phyloP scores from a whole-genome alignment of 768 basidiomycete genomes.

The Cystobasidium ongulense region DNA sequence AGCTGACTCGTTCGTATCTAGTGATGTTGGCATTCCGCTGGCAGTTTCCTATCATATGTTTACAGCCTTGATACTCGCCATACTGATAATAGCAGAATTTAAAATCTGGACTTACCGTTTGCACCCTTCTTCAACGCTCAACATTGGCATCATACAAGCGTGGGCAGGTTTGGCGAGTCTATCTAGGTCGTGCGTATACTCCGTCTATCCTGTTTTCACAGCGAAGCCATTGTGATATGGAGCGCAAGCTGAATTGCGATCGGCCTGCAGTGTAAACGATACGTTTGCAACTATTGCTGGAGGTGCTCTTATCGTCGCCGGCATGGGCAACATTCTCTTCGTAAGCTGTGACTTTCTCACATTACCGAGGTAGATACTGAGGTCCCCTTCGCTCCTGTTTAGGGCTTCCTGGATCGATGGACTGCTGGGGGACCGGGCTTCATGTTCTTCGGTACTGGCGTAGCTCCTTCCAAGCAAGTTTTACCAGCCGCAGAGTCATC shows the following conservation, averaged over 20 bases:
- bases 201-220: neutral
- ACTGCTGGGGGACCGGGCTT: neutral
- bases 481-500: neutral
- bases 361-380: neutral
- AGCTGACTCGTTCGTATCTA: neutral
- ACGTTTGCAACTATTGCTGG: neutral
- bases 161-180: slow-evolving; percentile 15
- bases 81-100: slow-evolving; percentile 13
- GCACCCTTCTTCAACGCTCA: slow-evolving; percentile 9
- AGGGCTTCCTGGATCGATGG: neutral
- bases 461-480: neutral
- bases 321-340: slow-evolving; percentile 8
- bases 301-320: neutral
- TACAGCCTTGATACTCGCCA: slow-evolving; percentile 3
- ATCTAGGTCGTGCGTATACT: slow-evolving; percentile 2
- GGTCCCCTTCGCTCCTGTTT: neutral
- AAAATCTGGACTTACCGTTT: slow-evolving; percentile 2
- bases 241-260: too few relatives aligned
- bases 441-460: neutral
- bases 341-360: neutral
- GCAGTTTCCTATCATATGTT: slow-evolving; percentile 15
- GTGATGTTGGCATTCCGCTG: neutral
- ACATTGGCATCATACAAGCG: slow-evolving; percentile 23
- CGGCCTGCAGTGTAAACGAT: neutral
- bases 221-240: too few relatives aligned